Evolutionary conservation across 2,329 filamentous ascomycete genomes (phyloP).

Genomic region (Verticillium albo-atrum): DNA sequence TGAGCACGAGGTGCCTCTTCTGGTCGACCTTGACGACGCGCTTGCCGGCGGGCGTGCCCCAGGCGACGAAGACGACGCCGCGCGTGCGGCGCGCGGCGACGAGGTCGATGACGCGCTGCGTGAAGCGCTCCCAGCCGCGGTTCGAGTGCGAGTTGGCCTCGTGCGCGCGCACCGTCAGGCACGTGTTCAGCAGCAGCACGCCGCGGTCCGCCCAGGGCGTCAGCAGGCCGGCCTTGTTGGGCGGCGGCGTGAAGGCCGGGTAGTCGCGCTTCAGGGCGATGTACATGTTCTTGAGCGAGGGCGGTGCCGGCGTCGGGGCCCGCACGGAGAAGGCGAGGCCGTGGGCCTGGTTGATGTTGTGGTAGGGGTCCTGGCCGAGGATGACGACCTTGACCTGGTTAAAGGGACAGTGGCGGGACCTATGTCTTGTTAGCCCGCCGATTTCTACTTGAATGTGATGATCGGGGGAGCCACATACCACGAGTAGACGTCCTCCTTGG

Average conservation of each 20-base stretch:
- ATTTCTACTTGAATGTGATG: no score
- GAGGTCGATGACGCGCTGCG: constrained; percentile 84
- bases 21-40: constrained; percentile 70
- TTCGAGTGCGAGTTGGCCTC: constrained; percentile 82
- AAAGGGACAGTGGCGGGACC: constrained; percentile 91
- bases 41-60: constrained; percentile 82
- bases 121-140: constrained; percentile 90
- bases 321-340: constrained; percentile 94
- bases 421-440: constrained; percentile 27
- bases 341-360: constrained; percentile 92
- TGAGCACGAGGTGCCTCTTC: constrained; percentile 74
- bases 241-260: constrained; percentile 69
- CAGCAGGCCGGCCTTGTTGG: constrained; percentile 74
- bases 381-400: constrained; percentile 87
- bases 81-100: constrained; percentile 71
- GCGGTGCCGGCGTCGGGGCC: constrained; percentile 81
- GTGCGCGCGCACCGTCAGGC: constrained; percentile 86
- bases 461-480: no score
- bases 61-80: constrained; percentile 93
- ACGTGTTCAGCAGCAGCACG: constrained; percentile 91
- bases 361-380: constrained; percentile 94
- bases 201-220: constrained; percentile 93
- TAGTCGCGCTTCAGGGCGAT: constrained; percentile 84
- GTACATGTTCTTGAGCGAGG: constrained; percentile 93
- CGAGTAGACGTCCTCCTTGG: constrained; percentile 84